Evolutionary conservation across 495 filamentous ascomycete species (phyloP), one percentile per base, ranked within the genome.

Genomic region (Penicillium ochrochloron): DNA sequence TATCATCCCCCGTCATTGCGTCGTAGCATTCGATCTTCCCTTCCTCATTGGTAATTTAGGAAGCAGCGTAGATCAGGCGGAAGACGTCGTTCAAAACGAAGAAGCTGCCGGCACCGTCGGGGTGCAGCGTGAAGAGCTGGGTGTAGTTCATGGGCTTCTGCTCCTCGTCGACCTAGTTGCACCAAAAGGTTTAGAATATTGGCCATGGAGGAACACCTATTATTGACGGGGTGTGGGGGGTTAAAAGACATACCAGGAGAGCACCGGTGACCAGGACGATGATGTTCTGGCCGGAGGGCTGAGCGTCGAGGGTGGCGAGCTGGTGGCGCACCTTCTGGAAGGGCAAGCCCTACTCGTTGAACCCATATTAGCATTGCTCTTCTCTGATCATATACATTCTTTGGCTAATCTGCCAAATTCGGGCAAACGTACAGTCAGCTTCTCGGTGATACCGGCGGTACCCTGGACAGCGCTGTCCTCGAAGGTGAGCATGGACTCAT

Each of bases 11-110:
- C 55, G 19, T 72, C 67, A 65, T 74, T 37, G 65, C 67, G 33
- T 73, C 68, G 62, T 75, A 58, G 58, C 58, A 61, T 46, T 63
- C 46, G 54, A 46, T 63, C 44, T 48, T 62, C 34, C 34, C 60
- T 50, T 41, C 5, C 56, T 8, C 35, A 39, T 17, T 51, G 21
- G 52, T 25, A 39, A 62, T 59, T 66, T 70, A 68, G 33, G 61
- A 34, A 39, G 71, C 72, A 60, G 66, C 64, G 79, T 91, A 93
- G 65, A 94, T 83, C 61, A 98, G 83, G 68, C 88, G 88, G 86
- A 97, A 97, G 78, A 97, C 79, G 73, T 98, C 93, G 83, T 97
- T 97, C 80, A 88, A 88, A 71, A 97, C 89, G 74, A 85, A 96
- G 82, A 88, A 97, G 77, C 82, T 86, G 48, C 87, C 90, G 29